Percentiles rank a stretch among this genome's conserved stretches.
Conservation (phyloP, 768 basidiomycete genomes). For the Hydnomerulius pinastri region DNA sequence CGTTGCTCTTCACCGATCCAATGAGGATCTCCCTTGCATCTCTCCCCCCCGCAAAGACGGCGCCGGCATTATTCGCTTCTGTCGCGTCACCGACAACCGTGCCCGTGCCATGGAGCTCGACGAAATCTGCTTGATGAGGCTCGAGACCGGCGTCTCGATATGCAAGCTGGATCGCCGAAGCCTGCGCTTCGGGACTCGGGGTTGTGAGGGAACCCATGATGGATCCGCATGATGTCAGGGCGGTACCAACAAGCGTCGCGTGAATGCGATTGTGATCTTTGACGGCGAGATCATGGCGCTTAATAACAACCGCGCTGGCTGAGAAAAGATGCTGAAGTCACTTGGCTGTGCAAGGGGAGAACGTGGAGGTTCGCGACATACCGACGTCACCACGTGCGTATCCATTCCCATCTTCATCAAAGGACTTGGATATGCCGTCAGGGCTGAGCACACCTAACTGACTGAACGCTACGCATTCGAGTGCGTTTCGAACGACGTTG, state of each 20-base stretch:
- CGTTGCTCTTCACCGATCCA: conserved; percentile 49
- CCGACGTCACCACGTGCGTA: conserved; percentile 16
- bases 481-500: conserved; percentile 40
- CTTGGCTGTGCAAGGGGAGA: neutral
- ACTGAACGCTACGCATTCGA: conserved; percentile 39
- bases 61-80: conserved; percentile 46
- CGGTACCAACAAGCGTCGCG: conserved; percentile 44
- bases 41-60: conserved; percentile 27
- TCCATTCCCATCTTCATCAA: conserved; percentile 47
- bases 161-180: conserved; percentile 39
- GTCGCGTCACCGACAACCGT: conserved; percentile 46
- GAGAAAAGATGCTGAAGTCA: neutral
- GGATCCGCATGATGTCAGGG: conserved; percentile 39
- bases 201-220: conserved; percentile 34
- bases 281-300: conserved; percentile 40
- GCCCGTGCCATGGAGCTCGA: conserved; percentile 49
- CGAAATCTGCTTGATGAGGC: conserved; percentile 43
- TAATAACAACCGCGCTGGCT: conserved; percentile 40
- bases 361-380: neutral
- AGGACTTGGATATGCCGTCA: conserved; percentile 46
- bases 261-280: conserved; percentile 43
- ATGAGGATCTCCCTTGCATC: conserved; percentile 35
- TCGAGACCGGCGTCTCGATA: conserved; percentile 31
- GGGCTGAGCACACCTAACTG: conserved; percentile 38
- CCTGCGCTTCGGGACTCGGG: conserved; percentile 40